Base-by-base conservation (phyloP, 139 green algal genomes). In the Raphidocelis subcapitata region DNA sequence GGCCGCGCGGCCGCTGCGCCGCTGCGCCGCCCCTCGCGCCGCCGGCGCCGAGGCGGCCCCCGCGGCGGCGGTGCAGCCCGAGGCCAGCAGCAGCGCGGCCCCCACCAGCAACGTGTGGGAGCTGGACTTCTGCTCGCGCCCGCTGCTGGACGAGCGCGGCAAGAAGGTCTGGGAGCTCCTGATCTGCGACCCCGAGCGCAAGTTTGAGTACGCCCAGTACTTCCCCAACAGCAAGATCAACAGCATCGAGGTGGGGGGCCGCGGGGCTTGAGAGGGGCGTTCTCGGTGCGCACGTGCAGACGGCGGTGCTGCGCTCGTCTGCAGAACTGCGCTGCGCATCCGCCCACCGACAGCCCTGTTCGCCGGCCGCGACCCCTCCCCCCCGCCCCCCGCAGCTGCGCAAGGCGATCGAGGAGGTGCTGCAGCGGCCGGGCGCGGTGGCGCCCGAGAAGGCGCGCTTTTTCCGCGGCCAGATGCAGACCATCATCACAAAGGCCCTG, bases 111-210 rank as follows among this genome's bases (percentile, higher is more conserved):
- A 35, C n/a, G 74, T 84, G 1, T 98, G 95, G 93, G 90, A 99
- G 72, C 81, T 99, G 21, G 96, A 99, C 74, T 99, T 99, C 65
- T 99, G 92, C 80, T 97, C 91, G 2, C 83, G 96, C 5, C 96
- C 96, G 5, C 84, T 99, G 36, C 64, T 98, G 37, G 96, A 99
- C 67, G 95, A 97, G 65, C 81, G 95, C 2, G 92, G 92, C 54
- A 99, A 99, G 86, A 98, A 98, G 69, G 83, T 97, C n/a, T 99
- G 95, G 95, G 95, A 99, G 88, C 92, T 99, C 47, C 78, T 99
- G 0, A 87, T 99, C 5, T 97, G 88, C 76, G 86, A 94, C 74
- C 75, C 90, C 1, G 77, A 91, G 44, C 79, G 96, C 37, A 88
- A 52, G 20, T 97, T 97, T 37, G 82, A 96, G 80, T 93, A 96